phyloP scores from a whole-genome alignment of 805 yeast species.

The Zygosaccharomyces gambellarensis region DNA sequence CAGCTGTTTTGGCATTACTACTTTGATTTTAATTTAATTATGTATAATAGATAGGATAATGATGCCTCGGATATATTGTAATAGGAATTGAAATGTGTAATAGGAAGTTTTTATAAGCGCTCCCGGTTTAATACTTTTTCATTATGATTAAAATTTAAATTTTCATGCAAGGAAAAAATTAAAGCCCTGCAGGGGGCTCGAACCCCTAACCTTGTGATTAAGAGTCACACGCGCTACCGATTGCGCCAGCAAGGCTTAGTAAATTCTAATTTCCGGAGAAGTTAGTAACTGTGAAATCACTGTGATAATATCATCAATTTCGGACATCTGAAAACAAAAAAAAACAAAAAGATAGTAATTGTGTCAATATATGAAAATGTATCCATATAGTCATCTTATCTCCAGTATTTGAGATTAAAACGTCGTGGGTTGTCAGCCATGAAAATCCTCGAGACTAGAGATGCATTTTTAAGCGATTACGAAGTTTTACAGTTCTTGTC shows the following conservation, averaged over 20 bases:
- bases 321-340: neutral
- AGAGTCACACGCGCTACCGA: constrained; percentile 24
- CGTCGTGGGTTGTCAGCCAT: constrained; percentile 16
- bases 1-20: constrained; percentile 1
- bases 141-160: neutral
- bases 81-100: neutral
- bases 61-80: neutral
- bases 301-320: neutral
- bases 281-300: no score
- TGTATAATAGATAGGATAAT: constrained; percentile 5
- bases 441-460: constrained; percentile 46
- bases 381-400: neutral
- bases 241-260: constrained; percentile 21
- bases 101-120: no score
- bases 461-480: constrained; percentile 51
- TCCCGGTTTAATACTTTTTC: neutral
- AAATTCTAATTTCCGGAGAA: neutral
- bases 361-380: neutral
- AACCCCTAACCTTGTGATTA: constrained; percentile 23
- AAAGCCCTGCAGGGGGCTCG: constrained; percentile 24
- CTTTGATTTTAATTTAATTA: neutral
- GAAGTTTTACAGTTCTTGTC: constrained; percentile 50
- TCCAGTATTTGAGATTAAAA: neutral
- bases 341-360: neutral
- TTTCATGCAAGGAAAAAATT: neutral